Conservation (phyloP, 2,329 filamentous ascomycete genomes). For the Orbilia javanica region DNA sequence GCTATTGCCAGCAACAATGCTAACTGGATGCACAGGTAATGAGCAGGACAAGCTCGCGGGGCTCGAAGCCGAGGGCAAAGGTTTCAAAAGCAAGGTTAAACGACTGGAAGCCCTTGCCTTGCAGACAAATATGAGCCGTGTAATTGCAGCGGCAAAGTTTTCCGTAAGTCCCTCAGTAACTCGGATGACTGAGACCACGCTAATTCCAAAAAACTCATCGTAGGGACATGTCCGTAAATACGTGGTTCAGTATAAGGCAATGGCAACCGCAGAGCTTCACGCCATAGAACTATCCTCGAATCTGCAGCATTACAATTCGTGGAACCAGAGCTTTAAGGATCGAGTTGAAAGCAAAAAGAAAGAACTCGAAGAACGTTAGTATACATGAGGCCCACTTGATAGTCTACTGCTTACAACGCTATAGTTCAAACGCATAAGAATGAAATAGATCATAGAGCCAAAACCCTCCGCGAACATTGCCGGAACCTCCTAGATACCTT, state of each 20-base stretch:
- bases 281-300: conserved; percentile 88
- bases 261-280: conserved; percentile 78
- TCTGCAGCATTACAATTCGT: conserved; percentile 68
- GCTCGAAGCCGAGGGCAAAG: conserved; percentile 37
- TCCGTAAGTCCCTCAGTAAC: conserved; percentile 66
- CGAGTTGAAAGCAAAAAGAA: conserved; percentile 45
- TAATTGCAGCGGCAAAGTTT: conserved; percentile 68
- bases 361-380: conserved; percentile 57
- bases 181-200: background rate
- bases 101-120: conserved; percentile 37
- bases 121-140: conserved; percentile 49
- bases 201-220: background rate
- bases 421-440: conserved; percentile 21
- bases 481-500: conserved; percentile 41
- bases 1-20: background rate
- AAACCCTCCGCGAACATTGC: conserved; percentile 20
- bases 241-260: conserved; percentile 74
- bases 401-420: background rate
- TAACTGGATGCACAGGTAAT: conserved; percentile 16
- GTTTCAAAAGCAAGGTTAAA: conserved; percentile 46
- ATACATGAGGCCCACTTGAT: conserved; percentile 38
- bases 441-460: background rate
- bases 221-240: conserved; percentile 68
- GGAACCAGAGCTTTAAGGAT: conserved; percentile 74
- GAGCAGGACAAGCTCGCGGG: conserved; percentile 45